Evolutionary conservation across 345 rosid genomes (phyloP).

Genomic region (Euclidium syriacum): DNA sequence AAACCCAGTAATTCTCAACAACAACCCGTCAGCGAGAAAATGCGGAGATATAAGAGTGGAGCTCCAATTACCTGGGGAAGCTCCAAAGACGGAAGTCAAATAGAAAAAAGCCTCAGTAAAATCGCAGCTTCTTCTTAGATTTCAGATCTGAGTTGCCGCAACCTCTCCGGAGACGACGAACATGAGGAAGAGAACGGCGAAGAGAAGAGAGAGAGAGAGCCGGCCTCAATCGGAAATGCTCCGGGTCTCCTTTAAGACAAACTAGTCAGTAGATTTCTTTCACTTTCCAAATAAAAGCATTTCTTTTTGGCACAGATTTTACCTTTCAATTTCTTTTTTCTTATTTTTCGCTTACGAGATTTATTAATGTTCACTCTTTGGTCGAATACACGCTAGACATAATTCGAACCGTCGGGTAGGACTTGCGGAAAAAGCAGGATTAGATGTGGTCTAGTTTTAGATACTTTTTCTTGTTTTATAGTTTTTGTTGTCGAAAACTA

Average conservation of each 20-base stretch:
- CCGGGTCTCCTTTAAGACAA: constrained; percentile 25
- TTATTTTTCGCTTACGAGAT: not conserved
- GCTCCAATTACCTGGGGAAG: constrained; percentile 22
- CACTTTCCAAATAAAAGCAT: not conserved
- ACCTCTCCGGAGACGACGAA: constrained; percentile 19
- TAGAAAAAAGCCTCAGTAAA: not conserved
- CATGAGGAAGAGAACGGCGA: not conserved
- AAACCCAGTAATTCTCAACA: not conserved
- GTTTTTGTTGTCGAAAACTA: too few relatives aligned
- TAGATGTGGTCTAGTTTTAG: too few relatives aligned
- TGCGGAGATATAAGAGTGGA: not conserved
- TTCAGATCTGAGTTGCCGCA: constrained; percentile 36
- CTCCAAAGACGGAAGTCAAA: not conserved
- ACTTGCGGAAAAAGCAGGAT: too few relatives aligned
- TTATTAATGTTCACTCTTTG: too few relatives aligned
- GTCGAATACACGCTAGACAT: too few relatives aligned
- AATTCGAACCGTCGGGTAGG: too few relatives aligned
- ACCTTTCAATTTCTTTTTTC: not conserved
- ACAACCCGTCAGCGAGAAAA: not conserved
- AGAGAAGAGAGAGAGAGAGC: constrained; percentile 7
- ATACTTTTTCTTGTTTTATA: too few relatives aligned
- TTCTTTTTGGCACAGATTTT: too few relatives aligned
- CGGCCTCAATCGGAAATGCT: constrained; percentile 13
- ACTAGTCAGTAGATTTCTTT: not conserved
- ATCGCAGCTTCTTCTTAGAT: not conserved